Conservation (phyloP, 139 green algal species). For the Nannochloris sp. region DNA sequence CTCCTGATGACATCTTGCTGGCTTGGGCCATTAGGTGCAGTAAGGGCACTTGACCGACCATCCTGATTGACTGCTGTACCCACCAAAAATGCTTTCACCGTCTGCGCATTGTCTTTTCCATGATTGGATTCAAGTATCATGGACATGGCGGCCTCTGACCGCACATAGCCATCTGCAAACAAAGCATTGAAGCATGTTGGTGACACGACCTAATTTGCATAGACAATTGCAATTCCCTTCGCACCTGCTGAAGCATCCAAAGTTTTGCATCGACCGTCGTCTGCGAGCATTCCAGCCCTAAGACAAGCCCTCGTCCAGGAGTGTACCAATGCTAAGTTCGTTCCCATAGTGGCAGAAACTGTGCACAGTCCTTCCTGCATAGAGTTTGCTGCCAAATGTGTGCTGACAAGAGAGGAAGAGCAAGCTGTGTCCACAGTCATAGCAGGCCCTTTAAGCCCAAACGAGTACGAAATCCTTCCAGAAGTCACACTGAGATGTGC, state of each 20-base stretch:
- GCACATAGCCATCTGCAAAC: constrained; percentile 64
- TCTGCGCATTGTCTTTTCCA: background rate
- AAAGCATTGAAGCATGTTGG: too few relatives aligned
- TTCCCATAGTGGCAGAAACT: constrained; percentile 51
- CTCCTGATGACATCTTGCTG: constrained; percentile 61
- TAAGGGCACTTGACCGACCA: constrained; percentile 43
- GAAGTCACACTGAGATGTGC: constrained; percentile 27
- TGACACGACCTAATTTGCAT: too few relatives aligned
- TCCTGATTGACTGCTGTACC: constrained; percentile 43
- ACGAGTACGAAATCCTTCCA: constrained; percentile 64
- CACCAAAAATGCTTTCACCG: constrained; percentile 18
- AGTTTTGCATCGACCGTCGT: constrained; percentile 79
- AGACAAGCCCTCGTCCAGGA: constrained; percentile 49
- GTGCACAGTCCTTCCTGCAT: constrained; percentile 13
- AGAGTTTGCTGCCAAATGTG: constrained; percentile 45
- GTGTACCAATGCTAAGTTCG: constrained; percentile 65
- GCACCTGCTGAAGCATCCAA: constrained; percentile 52
- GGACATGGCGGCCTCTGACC: constrained; percentile 48
- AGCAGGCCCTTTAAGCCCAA: constrained; percentile 49
- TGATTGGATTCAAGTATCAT: constrained; percentile 18
- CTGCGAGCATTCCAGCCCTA: constrained; percentile 46
- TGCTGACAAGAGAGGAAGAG: constrained; percentile 62
- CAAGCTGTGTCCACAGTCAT: constrained; percentile 77
- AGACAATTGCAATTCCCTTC: background rate
- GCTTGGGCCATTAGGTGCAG: constrained; percentile 42